Evolutionary conservation across 208 protist genomes (phyloP), one percentile per base, ranked within the genome.

Genomic region (Acanthamoeba culbertsoni): DNA sequence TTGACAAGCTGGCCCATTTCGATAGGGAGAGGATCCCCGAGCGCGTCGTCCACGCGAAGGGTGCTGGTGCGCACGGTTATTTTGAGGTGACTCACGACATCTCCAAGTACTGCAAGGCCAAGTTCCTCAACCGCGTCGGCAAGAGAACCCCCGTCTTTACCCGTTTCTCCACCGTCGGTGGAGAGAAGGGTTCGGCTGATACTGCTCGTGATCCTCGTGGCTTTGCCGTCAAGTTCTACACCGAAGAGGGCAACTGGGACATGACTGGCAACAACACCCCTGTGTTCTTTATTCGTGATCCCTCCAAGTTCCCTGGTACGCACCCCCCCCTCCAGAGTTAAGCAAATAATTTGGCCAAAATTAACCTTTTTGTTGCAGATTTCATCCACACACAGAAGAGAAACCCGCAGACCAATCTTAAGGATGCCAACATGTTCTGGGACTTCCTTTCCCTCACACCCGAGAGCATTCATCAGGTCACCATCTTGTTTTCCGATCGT

Each of bases 121-220:
- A 96, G 1, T 95, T 98, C 59, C 95, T 98, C 23, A 93, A 86
- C 63, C 55, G 95, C 48, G 84, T 96, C 62, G 95, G 96, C 63
- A 97, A 97, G 71, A 55, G 96, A 46, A 98, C 97, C 16, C 94
- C 96, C 62, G 57, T 98, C 7, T 96, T 98, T 42, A 42, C 88
- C n/a, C 96, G 97, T 92, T 98, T 98, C 95, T 98, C 96, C 18
- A 98, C 97, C 46, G 97, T 98, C n/a, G 35, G 33, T 37, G 6
- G 63, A 37, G 33, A 37, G 57, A 91, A 68, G 33, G 97, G 97
- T 68, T 94, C 94, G 4, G 86, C 97, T 35, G 97, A 98, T 62
- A 91, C 94, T 42, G 95, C 63, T 0, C 75, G 97, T 48, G 96
- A 98, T 89, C 84, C 92, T 73, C 84, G 97, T 62, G 97, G 96